Conservation (phyloP, 2,329 filamentous ascomycete species). For the Microcyclosporella mali region DNA sequence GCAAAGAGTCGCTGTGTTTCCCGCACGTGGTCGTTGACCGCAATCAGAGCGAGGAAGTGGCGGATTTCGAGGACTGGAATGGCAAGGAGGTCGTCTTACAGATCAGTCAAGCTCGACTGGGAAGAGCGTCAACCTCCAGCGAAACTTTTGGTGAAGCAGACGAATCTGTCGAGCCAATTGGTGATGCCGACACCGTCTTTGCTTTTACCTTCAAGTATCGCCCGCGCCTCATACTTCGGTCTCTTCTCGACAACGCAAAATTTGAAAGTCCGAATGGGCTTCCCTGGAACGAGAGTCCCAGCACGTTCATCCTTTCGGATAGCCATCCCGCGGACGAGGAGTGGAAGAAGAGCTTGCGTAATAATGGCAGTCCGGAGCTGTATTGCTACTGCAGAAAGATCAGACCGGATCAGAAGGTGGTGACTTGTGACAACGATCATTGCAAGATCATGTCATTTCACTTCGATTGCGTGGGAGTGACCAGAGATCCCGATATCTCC, state of each 20-base stretch:
- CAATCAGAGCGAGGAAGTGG: background rate
- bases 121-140: background rate
- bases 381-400: slow-evolving; percentile 1
- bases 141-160: background rate
- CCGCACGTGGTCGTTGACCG: background rate
- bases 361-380: background rate
- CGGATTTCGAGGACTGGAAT: slow-evolving; percentile 1
- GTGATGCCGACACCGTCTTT: background rate
- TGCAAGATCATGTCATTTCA: slow-evolving; percentile 2
- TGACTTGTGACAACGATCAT: slow-evolving; percentile 1
- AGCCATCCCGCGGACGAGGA: background rate
- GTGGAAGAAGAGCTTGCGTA: background rate
- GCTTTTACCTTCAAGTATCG: slow-evolving; percentile 6
- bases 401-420: background rate
- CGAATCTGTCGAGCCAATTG: background rate
- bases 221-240: background rate
- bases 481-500: no score
- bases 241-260: background rate
- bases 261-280: background rate
- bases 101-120: background rate
- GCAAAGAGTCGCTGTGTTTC: background rate
- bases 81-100: slow-evolving; percentile 3
- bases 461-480: slow-evolving; percentile 1
- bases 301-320: background rate
- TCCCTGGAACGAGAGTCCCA: background rate